Percentiles rank a stretch among this genome's conserved stretches.
Conservation (phyloP, 2,329 filamentous ascomycete species). For the Fusarium sp. region DNA sequence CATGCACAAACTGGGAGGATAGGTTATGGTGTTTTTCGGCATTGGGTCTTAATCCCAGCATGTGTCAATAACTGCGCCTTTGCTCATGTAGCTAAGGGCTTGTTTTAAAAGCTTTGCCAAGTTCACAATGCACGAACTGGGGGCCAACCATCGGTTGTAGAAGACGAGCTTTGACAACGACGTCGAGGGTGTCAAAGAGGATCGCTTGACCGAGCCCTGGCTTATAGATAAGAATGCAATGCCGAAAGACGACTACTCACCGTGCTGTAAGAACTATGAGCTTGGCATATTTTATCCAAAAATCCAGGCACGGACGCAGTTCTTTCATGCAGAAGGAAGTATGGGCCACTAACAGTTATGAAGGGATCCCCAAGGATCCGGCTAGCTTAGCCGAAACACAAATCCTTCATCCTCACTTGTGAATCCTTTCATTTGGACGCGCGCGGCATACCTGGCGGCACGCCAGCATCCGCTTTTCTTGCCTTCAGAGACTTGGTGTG, state of each 20-base stretch:
- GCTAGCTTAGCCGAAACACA: background rate
- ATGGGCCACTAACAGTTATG: accelerated
- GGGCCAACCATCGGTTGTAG: background rate
- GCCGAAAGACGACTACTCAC: background rate
- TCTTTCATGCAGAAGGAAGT: background rate
- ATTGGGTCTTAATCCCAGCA: too few species aligned
- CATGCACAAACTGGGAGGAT: background rate
- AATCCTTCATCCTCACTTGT: background rate
- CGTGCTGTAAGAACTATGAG: background rate
- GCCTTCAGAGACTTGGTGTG: background rate
- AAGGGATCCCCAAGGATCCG: background rate
- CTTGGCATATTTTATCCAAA: background rate
- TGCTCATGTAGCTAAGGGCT: too few species aligned
- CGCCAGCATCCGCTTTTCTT: background rate
- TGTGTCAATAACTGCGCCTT: too few species aligned
- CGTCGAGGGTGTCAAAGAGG: background rate
- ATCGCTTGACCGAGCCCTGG: background rate
- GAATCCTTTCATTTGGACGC: background rate
- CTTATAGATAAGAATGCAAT: background rate
- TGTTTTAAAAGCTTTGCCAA: too few species aligned
- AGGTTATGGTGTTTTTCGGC: too few species aligned
- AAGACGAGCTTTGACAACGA: background rate
- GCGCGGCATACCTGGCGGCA: background rate
- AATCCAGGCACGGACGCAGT: background rate
- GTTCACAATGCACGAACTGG: background rate